Base-by-base conservation (phyloP, 2,329 filamentous ascomycete genomes). In the Exserohilum rostratum region DNA sequence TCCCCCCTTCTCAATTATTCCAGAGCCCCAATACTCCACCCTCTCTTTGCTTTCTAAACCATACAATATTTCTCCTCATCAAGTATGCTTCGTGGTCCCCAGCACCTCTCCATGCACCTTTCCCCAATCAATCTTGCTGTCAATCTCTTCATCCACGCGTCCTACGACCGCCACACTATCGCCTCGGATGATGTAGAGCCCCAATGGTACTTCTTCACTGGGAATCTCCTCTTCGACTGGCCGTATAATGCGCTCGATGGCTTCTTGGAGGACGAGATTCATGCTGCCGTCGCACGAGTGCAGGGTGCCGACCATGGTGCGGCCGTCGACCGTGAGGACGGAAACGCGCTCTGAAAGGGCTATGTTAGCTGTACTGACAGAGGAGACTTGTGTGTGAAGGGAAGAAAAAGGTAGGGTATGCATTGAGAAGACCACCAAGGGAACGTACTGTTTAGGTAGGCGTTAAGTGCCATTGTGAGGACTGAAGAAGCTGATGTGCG, bases 161-260 rank as follows among this genome's bases (percentile, higher is more conserved):
- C 95, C 95, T 53, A 95, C 90, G 13, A 96, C 83, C 58, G 92
- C 93, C 43, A 99, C 93, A 70, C 96, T 97, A 74, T 99, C 95
- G 47, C 95, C 95, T 56, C 95, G 85, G 53, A 99, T 90, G 53
- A 99, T 83, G 74, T 97, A 98, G 5, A 98, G 79, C 1, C 95
- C 95, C 58, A 97, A 86, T 4, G 89, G 87, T 15, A 95, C 87
- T 71, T 95, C 87, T 54, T 87, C 85, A 38, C 90, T 96, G 0
- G 88, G 85, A 66, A 96, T 91, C 35, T 86, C 84, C 70, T 96
- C 91, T 71, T 97, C 93, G 38, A 85, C 84, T 1, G 90, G 88
- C 60, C 91, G 89, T 67, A 99, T 96, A 59, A 97, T 90, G 63
- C 95, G 90, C 77, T 99, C 95, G 58, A 92, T 81, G 3, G 93